phyloP scores from a whole-genome alignment of 2,329 filamentous ascomycete genomes.

The Fusarium sp. region DNA sequence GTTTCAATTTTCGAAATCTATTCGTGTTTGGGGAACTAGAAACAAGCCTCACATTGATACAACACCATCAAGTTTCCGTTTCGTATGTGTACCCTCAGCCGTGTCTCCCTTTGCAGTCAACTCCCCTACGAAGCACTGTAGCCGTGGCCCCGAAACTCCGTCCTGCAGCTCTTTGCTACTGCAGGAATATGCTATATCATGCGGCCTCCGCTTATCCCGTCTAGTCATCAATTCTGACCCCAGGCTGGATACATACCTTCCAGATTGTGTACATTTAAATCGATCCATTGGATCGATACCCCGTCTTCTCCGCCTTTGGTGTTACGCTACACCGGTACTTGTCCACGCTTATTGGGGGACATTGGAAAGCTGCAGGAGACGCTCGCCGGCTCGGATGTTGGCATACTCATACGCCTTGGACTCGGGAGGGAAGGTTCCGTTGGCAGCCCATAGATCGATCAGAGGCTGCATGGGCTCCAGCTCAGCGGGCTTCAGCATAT shows the following conservation, averaged over 20 bases:
- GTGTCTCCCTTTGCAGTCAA: conserved; percentile 26
- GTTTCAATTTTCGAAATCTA: conserved; percentile 39
- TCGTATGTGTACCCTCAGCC: conserved; percentile 18
- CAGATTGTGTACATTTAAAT: conserved; percentile 39
- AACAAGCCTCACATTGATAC: conserved; percentile 35
- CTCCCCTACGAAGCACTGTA: conserved; percentile 27
- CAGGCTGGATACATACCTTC: conserved; percentile 33
- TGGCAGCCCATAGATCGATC: conserved; percentile 90
- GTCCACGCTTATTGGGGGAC: conserved; percentile 45
- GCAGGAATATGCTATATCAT: conserved; percentile 36
- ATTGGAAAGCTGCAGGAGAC: conserved; percentile 64
- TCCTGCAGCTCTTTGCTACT: conserved; percentile 41
- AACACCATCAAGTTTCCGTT: conserved; percentile 21
- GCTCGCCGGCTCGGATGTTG: conserved; percentile 71
- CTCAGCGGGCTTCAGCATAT: conserved; percentile 88
- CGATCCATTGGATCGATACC: conserved; percentile 20
- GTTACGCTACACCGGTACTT: conserved; percentile 21
- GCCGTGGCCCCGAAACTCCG: conserved; percentile 41
- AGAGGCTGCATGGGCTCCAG: conserved; percentile 96
- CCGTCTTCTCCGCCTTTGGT: conserved; percentile 28
- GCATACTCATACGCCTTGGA: conserved; percentile 76
- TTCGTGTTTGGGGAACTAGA: conserved; percentile 33
- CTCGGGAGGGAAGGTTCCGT: conserved; percentile 86
- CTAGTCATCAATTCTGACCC: conserved; percentile 16
- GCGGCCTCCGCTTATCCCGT: conserved; percentile 5